These are phyloP conservation scores for Monosporascus sp. DNA, from an alignment of 2,329 filamentous ascomycete genomes.

Conservation along the genomic window DNA sequence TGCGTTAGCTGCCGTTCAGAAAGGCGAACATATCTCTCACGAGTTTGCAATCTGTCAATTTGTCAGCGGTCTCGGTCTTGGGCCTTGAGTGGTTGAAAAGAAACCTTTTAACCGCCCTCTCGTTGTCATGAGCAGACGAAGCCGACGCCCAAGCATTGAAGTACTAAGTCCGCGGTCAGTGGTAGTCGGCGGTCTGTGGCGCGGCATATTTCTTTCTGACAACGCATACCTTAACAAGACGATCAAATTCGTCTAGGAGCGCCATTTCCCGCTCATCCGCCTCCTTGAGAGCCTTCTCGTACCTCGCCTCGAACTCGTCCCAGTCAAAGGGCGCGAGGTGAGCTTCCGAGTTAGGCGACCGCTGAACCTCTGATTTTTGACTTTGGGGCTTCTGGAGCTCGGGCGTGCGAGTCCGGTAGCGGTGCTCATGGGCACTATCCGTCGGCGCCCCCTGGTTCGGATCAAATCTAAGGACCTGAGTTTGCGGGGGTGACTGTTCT, in stretches of 20 bases:
- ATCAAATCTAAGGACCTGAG: slow-evolving; percentile 12
- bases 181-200: slow-evolving; percentile 2
- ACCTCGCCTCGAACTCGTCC: slow-evolving; percentile 68
- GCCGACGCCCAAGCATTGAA: slow-evolving; percentile 76
- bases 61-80: slow-evolving; percentile 12
- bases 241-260: slow-evolving; percentile 61
- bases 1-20: slow-evolving; percentile 66
- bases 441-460: slow-evolving; percentile 8
- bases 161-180: slow-evolving; percentile 46
- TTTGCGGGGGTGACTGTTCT: slow-evolving; percentile 13
- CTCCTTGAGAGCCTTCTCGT: slow-evolving; percentile 58
- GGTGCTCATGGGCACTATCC: slow-evolving; percentile 14
- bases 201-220: neutral
- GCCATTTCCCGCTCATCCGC: slow-evolving; percentile 59
- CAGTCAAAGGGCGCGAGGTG: slow-evolving; percentile 63
- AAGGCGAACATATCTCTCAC: slow-evolving; percentile 68
- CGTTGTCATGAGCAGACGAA: slow-evolving; percentile 66
- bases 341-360: slow-evolving; percentile 45
- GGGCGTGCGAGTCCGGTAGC: slow-evolving; percentile 21
- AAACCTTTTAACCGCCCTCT: slow-evolving; percentile 71
- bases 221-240: slow-evolving; percentile 56
- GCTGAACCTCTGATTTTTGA: slow-evolving; percentile 25
- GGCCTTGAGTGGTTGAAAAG: slow-evolving; percentile 9
- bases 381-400: slow-evolving; percentile 34
- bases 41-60: slow-evolving; percentile 63